A percentile compares a stretch with the other conserved stretches of the same genome.
phyloP scores from a whole-genome alignment of 2,329 filamentous ascomycete species.

The Sporothrix sp. region DNA sequence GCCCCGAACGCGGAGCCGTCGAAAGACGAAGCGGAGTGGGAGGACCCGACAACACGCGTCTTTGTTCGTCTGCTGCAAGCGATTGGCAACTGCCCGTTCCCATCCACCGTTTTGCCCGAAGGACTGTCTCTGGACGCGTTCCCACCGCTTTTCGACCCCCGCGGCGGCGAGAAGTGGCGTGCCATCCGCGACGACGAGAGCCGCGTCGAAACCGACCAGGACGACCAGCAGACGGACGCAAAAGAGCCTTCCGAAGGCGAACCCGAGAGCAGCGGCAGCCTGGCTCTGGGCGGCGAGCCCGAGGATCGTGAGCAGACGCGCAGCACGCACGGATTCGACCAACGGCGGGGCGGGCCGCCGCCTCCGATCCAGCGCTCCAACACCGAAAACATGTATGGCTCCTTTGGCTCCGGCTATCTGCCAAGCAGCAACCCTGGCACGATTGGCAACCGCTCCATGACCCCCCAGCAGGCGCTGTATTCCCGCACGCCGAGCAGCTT shows the following conservation, averaged over 20 bases:
- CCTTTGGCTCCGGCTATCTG: constrained; percentile 38
- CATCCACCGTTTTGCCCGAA: constrained; percentile 19
- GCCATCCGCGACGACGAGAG: constrained; percentile 64
- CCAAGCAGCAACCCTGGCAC: constrained; percentile 28
- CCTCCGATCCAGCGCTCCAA: constrained; percentile 63
- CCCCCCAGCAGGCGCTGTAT: constrained; percentile 34
- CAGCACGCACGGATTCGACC: constrained; percentile 42
- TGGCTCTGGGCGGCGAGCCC: constrained; percentile 85
- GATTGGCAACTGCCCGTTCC: constrained; percentile 30
- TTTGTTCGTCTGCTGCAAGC: constrained; percentile 30
- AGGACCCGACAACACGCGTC: constrained; percentile 18
- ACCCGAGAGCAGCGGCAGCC: constrained; percentile 69
- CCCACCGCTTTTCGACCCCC: constrained; percentile 73
- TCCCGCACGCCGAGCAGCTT: constrained; percentile 55
- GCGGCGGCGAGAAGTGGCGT: constrained; percentile 72
- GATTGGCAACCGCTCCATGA: constrained; percentile 20
- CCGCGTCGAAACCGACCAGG: constrained; percentile 37
- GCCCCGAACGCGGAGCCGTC: not conserved
- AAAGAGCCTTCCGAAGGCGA: constrained; percentile 56
- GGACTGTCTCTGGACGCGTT: constrained; percentile 29
- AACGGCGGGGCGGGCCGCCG: constrained; percentile 59
- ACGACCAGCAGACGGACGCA: constrained; percentile 34
- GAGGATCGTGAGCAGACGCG: constrained; percentile 60
- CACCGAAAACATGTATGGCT: constrained; percentile 45
- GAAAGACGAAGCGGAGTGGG: constrained; percentile 12